Conservation (phyloP, 192 early-diverging fungal species). For the Thoreauomyces humboldtii region DNA sequence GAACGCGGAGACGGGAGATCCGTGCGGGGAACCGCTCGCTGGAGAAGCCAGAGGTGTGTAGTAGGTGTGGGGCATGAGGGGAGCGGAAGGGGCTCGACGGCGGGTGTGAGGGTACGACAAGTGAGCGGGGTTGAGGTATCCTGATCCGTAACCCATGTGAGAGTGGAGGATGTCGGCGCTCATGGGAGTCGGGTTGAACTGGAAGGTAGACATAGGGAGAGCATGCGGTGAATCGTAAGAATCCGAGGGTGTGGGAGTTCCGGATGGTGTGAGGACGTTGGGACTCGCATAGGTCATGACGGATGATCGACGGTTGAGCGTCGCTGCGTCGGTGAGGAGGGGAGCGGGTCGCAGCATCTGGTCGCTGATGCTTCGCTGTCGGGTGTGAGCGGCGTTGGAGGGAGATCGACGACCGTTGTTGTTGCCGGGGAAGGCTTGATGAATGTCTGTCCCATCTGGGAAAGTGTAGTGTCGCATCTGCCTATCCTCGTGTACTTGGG, state of each 20-base stretch:
- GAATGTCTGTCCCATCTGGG: neutral
- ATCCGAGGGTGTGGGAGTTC: neutral
- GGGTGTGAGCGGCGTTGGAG: neutral
- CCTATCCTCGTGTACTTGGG: constrained; percentile 5
- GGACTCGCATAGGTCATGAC: neutral
- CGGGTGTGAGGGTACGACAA: constrained; percentile 1
- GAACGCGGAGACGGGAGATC: neutral
- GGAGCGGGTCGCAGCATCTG: constrained; percentile 7
- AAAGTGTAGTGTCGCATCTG: neutral
- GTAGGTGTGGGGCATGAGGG: constrained; percentile 7
- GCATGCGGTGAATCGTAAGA: constrained; percentile 1
- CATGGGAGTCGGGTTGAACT: neutral
- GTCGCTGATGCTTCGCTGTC: constrained; percentile 18
- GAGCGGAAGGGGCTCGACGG: constrained; percentile 20
- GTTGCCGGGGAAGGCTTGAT: neutral
- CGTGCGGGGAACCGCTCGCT: neutral
- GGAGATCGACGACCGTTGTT: neutral
- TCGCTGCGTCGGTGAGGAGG: neutral
- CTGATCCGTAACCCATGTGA: constrained; percentile 5
- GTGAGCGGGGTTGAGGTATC: constrained; percentile 21
- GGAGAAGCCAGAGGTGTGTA: neutral
- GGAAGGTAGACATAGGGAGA: neutral
- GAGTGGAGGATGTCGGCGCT: neutral
- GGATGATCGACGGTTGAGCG: constrained; percentile 2
- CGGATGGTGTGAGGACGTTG: neutral